Base-by-base conservation (phyloP, 139 green algal genomes). In the Prasinococcaceae sp. region DNA sequence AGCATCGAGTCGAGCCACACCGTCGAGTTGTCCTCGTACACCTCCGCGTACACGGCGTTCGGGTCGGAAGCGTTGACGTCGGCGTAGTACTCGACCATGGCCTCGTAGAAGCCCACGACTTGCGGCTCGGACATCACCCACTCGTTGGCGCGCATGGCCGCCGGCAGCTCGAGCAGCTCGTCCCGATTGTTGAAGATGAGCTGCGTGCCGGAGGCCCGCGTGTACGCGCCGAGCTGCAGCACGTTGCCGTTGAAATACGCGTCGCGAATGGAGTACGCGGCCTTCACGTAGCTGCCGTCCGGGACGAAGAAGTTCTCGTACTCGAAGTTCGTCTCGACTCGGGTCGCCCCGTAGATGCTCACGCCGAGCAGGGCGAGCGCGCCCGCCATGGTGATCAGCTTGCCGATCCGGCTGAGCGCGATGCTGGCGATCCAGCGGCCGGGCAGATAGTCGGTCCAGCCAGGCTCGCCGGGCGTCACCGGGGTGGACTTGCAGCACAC, bases 101-200 rank as follows among this genome's bases (percentile, higher is more conserved):
- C 32, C 33, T 40, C 42, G 42, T 70, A 74, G 52, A 44, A 40
- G 17, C 20, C 44, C 22, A 32, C 22, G 16, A 56, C 49, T 14
- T 16, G 30, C 30, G 49, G 49, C 12, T 10, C 30, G 6, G 6
- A n/a, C n/a, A n/a, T 17, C 33, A 56, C 49, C 10, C 33, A 45
- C 30, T 20, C 6, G 35, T 48, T 22, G 14, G 44, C 55, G 43
- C 42, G 19, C 16, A 68, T 46, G 2, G 23, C 26, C 16, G 19
- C 24, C 19, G 16, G 2, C 3, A 73, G 38, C 20, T 19, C 41
- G 14, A 16, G 36, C 24, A 73, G 50, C 44, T 76, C 63, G 36
- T 73, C 57, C 50, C 66, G 57, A 44, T 71, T 51, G 44, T 65
- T 28, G 28, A 64, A 73, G 33, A 66, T 69, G 39, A 60, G 42